Base-by-base conservation (phyloP, 192 early-diverging fungal species). In the Chytriomyces hyalinus region DNA sequence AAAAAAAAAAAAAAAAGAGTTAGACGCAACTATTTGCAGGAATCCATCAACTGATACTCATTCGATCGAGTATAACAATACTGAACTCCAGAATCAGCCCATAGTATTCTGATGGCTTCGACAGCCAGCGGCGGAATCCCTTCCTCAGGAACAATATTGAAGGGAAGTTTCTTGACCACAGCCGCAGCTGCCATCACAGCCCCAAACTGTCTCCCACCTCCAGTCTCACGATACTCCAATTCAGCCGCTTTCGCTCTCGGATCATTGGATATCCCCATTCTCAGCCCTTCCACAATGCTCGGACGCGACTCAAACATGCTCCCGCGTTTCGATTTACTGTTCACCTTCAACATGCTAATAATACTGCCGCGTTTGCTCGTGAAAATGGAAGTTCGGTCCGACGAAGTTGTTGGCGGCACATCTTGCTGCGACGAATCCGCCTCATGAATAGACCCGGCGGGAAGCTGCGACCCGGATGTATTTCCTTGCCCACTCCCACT, bases 1-100 rank as follows among this genome's bases (percentile, higher is more conserved):
- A 4, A 15, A 13, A 11, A 48, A 73, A 79, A 20, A 13, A 20
- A 43, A 9, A 17, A 46, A 15, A 17, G n/a, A n/a, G n/a, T n/a
- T n/a, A 26, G 15, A 44, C 48, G 67, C 49, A 70, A 83, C 82
- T 83, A 83, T 76, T 84, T 13, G 43, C 76, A 79, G 28, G 95
- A 97, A 83, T 98, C 96, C 82, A 96, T 97, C 43, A 98, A 84
- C 86, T 98, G 96, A 83, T 92, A 98, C 85, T 98, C 96, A 71
- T 92, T 87, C 2, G 91, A 90, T 69, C 96, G 87, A 22, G 80
- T 79, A 74, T 96, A 93, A 73, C 92, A 92, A 61, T 90, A 89
- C 75, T 90, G 89, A 60, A 97, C 93, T 50, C 92, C 94, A 49
- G 72, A 80, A 84, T 98, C 96, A 15, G 80, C 71, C 95, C 95